A percentile compares a stretch with the other conserved stretches of the same genome.
These are phyloP conservation scores for Eucalyptus virginea DNA, from an alignment of 345 rosid genomes.

Conservation along the genomic window DNA sequence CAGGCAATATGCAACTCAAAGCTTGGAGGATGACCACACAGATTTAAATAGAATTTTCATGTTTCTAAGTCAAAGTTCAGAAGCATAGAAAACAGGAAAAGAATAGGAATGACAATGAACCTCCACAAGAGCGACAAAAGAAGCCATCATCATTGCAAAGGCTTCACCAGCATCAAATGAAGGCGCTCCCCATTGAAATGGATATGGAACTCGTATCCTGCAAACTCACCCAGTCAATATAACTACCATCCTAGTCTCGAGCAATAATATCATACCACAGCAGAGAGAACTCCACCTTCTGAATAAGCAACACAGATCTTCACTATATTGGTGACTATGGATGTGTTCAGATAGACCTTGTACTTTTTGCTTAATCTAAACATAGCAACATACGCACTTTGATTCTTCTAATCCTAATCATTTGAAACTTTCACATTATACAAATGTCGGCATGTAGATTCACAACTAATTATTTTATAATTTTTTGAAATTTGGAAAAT, in stretches of 20 bases:
- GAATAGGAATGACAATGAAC: conserved; percentile 21
- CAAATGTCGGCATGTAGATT: background rate
- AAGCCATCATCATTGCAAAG: conserved; percentile 99
- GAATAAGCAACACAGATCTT: background rate
- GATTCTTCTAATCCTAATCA: background rate
- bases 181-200: conserved; percentile 99
- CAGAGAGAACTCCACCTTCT: background rate
- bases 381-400: background rate
- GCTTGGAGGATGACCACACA: background rate
- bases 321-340: background rate
- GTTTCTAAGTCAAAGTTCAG: background rate
- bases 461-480: background rate
- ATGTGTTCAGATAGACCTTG: background rate
- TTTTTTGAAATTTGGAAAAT: background rate
- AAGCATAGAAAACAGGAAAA: background rate
- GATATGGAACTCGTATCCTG: conserved; percentile 98
- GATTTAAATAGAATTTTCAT: background rate
- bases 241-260: background rate
- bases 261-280: background rate
- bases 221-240: background rate
- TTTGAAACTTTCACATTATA: background rate
- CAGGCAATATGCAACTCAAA: background rate
- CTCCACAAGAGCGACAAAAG: conserved; percentile 98
- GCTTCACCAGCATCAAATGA: conserved; percentile 99
- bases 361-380: background rate